Evolutionary conservation across 2,329 filamentous ascomycete species (phyloP).

Genomic region (Arthrinium phaeospermum): DNA sequence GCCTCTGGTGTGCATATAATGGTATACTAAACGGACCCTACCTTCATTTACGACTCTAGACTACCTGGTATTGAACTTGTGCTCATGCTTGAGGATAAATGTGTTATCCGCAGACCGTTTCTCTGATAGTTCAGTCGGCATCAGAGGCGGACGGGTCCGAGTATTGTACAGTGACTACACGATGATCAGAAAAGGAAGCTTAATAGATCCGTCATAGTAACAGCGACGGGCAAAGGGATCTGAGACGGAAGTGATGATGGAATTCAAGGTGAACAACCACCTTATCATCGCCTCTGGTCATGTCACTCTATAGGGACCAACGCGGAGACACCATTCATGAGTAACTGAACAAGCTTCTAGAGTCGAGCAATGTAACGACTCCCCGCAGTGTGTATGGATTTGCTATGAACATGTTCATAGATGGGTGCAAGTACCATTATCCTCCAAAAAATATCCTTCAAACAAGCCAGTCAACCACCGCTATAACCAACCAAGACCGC

Average conservation of each 20-base stretch:
- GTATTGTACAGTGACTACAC: not conserved
- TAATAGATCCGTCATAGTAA: no score
- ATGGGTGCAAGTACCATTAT: not conserved
- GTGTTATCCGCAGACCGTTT: not conserved
- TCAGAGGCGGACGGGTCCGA: not conserved
- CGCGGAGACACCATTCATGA: not conserved
- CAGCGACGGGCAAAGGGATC: not conserved
- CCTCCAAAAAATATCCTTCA: no score
- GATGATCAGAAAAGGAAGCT: not conserved
- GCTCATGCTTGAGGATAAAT: not conserved
- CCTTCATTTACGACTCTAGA: not conserved
- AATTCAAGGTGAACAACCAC: not conserved
- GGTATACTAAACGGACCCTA: not conserved
- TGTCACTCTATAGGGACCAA: not conserved
- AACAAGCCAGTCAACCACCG: not conserved
- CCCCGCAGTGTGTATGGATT: not conserved
- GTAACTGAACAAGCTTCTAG: not conserved
- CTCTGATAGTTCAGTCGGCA: not conserved
- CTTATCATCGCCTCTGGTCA: not conserved
- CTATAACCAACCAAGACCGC: not conserved
- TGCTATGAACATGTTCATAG: not conserved
- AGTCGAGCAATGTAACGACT: not conserved
- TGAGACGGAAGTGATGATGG: not conserved
- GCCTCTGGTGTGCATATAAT: not conserved
- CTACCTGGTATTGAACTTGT: not conserved